Base-by-base conservation (phyloP, 164 flowering plant species). In the Vitis labrusca region DNA sequence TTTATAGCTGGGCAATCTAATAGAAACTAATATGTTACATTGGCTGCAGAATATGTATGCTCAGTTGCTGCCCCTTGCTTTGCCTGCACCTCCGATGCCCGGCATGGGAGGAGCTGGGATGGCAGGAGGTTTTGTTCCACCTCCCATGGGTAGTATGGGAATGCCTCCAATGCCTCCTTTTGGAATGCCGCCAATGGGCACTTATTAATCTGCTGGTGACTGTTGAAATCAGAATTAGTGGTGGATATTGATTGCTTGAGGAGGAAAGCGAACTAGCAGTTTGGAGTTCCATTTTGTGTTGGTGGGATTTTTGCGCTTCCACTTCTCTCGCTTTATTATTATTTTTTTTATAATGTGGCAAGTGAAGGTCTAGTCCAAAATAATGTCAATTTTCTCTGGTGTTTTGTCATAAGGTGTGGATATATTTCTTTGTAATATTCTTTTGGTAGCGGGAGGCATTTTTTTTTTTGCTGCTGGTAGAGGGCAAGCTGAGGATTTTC, bases 131-230 rank as follows among this genome's bases (percentile, higher is more conserved):
- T 85, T 53, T 73, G 84, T 71, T 1, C 84, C 87, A 0, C 92
- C 97, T 8, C 88, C 86, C 1, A 83, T 89, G 97, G 91, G 92
- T 0, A 88, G 91, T 14, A 88, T 94, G 94, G 97, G 97, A 29
- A 90, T 92, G 97, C 98, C 99, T 29, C 94, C 96, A 8, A 93
- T 93, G 98, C 99, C 97, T 23, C 90, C 98, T 17, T 93, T 79
- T 62, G 99, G 98, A 67, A 96, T 96, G 98, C 97, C 99, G 30
- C 90, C 95, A 54, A 90, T 93, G 97, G 91, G 97, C 3, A 61
- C 81, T 73, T 94, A 91, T 74, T 92, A 69, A 81, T 70, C 63
- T 54, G 52, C 12, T 10, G 32, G 12, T 12, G 12, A n/a, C 10
- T 0, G 52, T 61, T 2, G 9, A 3, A 50, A 16, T 64, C 23